phyloP scores from a whole-genome alignment of 2,329 filamentous ascomycete species.

The Aspergillus hiratsukae region DNA sequence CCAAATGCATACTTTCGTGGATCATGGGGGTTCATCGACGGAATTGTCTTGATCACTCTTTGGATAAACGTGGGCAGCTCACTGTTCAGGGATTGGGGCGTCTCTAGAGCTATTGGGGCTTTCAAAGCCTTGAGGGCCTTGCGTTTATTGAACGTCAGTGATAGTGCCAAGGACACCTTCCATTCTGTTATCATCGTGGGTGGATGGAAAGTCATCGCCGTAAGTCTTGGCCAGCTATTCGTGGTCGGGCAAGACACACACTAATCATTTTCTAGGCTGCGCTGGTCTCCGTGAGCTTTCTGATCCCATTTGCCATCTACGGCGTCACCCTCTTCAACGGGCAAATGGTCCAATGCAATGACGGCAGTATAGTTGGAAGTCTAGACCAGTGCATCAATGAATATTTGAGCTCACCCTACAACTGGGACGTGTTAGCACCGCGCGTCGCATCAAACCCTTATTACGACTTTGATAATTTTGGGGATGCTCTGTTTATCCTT shows the following conservation, averaged over 20 bases:
- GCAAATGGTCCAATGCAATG: conserved; percentile 75
- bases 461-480: conserved; percentile 93
- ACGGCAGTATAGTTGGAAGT: conserved; percentile 55
- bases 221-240: conserved; percentile 37
- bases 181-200: conserved; percentile 93
- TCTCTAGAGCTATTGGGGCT: conserved; percentile 87
- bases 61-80: conserved; percentile 92
- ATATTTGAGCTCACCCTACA: conserved; percentile 69
- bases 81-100: conserved; percentile 72
- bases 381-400: conserved; percentile 75
- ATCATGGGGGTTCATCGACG: conserved; percentile 95
- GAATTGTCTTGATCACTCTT: conserved; percentile 81
- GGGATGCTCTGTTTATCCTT: conserved; percentile 87
- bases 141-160: conserved; percentile 88
- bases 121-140: conserved; percentile 95
- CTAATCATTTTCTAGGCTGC: conserved; percentile 53
- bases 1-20: conserved; percentile 96
- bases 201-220: conserved; percentile 87
- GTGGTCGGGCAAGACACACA: background rate
- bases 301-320: conserved; percentile 96
- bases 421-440: conserved; percentile 80
- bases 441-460: conserved; percentile 75
- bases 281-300: conserved; percentile 86
- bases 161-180: conserved; percentile 92
- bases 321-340: conserved; percentile 90